Conservation (phyloP, 768 basidiomycete genomes). For the Cubamyces lactineus region DNA sequence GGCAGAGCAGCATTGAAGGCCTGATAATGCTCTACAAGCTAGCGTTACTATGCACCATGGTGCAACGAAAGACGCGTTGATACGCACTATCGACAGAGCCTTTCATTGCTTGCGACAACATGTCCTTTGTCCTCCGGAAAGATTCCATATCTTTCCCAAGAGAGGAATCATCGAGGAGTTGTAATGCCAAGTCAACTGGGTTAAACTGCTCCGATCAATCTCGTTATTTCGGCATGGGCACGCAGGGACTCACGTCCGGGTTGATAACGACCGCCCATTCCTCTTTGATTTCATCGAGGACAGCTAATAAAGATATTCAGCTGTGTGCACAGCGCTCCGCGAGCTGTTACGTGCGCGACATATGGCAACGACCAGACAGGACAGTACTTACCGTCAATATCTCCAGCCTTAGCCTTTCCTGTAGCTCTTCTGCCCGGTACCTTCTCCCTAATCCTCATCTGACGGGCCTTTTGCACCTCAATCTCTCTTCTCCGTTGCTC, state of each 20-base stretch:
- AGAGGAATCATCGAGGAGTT: constrained; percentile 79
- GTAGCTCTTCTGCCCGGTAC: constrained; percentile 58
- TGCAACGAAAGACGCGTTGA: neutral
- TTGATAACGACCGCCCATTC: constrained; percentile 90
- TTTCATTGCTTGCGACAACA: constrained; percentile 79
- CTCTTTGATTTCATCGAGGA: constrained; percentile 83
- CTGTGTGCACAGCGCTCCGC: neutral
- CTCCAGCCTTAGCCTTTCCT: constrained; percentile 66
- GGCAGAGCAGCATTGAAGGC: constrained; percentile 94
- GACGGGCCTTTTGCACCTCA: constrained; percentile 65
- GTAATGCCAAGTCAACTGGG: constrained; percentile 89
- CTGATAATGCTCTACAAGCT: constrained; percentile 79
- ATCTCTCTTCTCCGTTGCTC: constrained; percentile 61
- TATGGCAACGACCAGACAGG: neutral
- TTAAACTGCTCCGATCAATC: constrained; percentile 67
- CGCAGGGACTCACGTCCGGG: constrained; percentile 60
- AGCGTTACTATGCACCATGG: constrained; percentile 15
- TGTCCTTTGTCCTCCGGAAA: constrained; percentile 73
- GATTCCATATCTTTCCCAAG: constrained; percentile 75
- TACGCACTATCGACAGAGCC: constrained; percentile 86
- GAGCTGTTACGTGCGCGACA: neutral
- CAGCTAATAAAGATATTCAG: constrained; percentile 49
- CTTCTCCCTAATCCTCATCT: constrained; percentile 70
- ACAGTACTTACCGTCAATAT: constrained; percentile 75
- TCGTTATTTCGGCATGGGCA: neutral